Evolutionary conservation across 169 alveolate species (phyloP).

Genomic region (Plasmodium berghei): DNA sequence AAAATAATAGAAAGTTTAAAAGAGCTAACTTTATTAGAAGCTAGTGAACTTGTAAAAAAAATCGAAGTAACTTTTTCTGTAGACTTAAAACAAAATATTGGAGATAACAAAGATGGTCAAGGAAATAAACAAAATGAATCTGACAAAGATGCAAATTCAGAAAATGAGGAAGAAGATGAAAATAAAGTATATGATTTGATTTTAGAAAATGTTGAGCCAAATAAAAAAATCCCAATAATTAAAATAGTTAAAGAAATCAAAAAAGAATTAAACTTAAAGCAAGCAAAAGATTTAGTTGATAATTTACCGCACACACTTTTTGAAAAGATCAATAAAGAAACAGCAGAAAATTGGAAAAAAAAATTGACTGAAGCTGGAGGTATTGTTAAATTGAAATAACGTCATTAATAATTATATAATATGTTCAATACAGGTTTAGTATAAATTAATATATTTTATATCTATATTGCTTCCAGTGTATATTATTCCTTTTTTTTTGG

Average conservation of each 20-base stretch:
- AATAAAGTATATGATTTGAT: constrained; percentile 82
- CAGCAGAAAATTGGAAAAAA: constrained; percentile 76
- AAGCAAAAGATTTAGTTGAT: constrained; percentile 84
- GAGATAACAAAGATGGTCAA: constrained; percentile 47
- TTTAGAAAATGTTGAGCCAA: constrained; percentile 76
- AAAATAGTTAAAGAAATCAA: constrained; percentile 77
- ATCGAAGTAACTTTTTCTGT: constrained; percentile 86
- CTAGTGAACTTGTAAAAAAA: constrained; percentile 85
- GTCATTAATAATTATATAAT: neutral
- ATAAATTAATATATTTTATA: neutral
- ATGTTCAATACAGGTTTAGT: no score
- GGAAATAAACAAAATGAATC: constrained; percentile 60
- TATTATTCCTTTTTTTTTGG: neutral
- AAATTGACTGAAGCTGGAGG: constrained; percentile 78
- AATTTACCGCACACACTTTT: constrained; percentile 81
- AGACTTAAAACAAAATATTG: constrained; percentile 77
- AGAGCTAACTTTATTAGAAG: constrained; percentile 82
- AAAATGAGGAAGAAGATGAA: constrained; percentile 83
- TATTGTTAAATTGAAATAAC: constrained; percentile 74
- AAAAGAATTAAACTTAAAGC: constrained; percentile 78
- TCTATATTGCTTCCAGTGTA: neutral
- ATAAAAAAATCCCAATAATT: constrained; percentile 77
- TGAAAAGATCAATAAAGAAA: constrained; percentile 77
- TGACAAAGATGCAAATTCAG: constrained; percentile 60
- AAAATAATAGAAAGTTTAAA: constrained; percentile 81